Base-by-base conservation (phyloP, 768 basidiomycete species). In the Termitomyces sp. region DNA sequence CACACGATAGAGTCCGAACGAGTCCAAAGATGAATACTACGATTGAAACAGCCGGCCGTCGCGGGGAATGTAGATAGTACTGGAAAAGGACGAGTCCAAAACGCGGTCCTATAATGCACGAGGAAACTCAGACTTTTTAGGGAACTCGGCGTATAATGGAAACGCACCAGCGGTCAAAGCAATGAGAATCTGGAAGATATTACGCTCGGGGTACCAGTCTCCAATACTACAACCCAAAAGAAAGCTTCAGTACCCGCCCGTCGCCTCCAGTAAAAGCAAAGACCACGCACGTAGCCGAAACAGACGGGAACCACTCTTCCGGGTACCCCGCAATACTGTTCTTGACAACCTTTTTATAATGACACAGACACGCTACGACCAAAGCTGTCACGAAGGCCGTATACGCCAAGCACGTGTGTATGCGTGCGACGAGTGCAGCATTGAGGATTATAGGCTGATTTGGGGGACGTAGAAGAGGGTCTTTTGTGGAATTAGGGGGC, bases 271-370 rank as follows among this genome's bases (percentile, higher is more conserved):
- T 6, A 49, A 50, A 10, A 6, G 16, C 47, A 26, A 26, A 22
- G 14, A 9, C 33, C 13, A 77, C 87, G 60, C 68, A 89, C 86
- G 90, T 88, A 13, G 89, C 87, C 39, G 90, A 91, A 9, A 96
- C 94, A 5, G 91, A 93, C 7, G 94, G 94, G 62, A 91, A 91
- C 89, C 89, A 95, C 68, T 96, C 93, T 48, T 92, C 74, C 0
- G 93, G 93, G 65, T 88, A 95, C 14, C 81, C 86, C 49, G 89
- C 88, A 12, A 95, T 81, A 14, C 79, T 83, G 67, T 96, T 96
- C 76, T 89, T 91, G 37, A 93, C 91, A 30, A 96, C 85, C 67
- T 88, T 88, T 62, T 82, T 81, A 76, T 88, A 95, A 68, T 94
- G 89, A n/a, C 90, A 77, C 0, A 77, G 66, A 62, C 80, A 84